Percentiles rank a stretch among this genome's conserved stretches.
phyloP scores from a whole-genome alignment of 2,329 filamentous ascomycete genomes.

The Alternaria triticimaculans region DNA sequence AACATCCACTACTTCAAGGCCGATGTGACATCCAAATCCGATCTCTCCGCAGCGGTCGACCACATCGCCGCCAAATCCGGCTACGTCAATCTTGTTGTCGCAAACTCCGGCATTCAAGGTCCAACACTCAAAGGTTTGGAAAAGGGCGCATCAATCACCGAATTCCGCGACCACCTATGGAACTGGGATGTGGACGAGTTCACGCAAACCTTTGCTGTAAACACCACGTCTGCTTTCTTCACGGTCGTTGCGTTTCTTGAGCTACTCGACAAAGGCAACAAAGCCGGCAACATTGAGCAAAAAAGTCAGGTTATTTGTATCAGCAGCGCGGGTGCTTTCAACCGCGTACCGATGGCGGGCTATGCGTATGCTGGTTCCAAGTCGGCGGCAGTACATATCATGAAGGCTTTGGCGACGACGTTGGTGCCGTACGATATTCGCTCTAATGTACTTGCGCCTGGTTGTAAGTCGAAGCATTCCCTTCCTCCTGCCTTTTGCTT shows the following conservation, averaged over 20 bases:
- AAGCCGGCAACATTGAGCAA: constrained; percentile 10
- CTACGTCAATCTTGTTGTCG: constrained; percentile 32
- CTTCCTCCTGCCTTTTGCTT: neutral
- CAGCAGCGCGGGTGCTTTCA: constrained; percentile 11
- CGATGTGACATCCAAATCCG: constrained; percentile 29
- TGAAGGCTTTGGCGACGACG: constrained; percentile 56
- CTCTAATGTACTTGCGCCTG: constrained; percentile 58
- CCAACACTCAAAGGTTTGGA: constrained; percentile 13
- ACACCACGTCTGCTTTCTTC: constrained; percentile 50
- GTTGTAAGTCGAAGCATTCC: constrained; percentile 23
- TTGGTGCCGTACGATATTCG: constrained; percentile 52
- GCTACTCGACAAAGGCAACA: constrained; percentile 50
- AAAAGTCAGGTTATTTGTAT: constrained; percentile 7
- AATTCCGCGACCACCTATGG: constrained; percentile 11
- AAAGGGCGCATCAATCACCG: neutral
- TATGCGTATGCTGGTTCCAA: constrained; percentile 45
- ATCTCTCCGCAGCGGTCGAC: constrained; percentile 20
- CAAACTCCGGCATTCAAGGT: constrained; percentile 28
- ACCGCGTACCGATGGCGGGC: constrained; percentile 23
- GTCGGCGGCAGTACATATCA: constrained; percentile 45
- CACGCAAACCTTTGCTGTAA: constrained; percentile 38
- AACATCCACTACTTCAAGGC: constrained; percentile 20
- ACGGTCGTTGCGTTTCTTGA: constrained; percentile 51
- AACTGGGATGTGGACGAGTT: constrained; percentile 14
- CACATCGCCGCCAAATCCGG: constrained; percentile 17